phyloP scores from a whole-genome alignment of 305 asterid genomes.

The Fraxinus xanthoxyloides region DNA sequence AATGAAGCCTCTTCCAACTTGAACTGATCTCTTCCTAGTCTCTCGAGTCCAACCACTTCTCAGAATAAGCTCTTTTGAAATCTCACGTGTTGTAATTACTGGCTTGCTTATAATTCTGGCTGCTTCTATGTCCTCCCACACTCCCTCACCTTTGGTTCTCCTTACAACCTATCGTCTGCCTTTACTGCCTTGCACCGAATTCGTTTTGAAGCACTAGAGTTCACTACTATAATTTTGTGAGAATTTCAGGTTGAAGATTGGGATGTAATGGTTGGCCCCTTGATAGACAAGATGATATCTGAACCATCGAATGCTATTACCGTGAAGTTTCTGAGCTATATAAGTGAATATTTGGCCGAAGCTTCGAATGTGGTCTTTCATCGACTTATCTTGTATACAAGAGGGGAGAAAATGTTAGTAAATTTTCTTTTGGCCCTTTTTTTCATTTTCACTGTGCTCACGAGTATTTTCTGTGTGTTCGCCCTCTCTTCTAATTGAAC shows the following conservation, averaged over 20 bases:
- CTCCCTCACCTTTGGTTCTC: neutral
- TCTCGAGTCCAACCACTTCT: neutral
- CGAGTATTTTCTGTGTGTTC: neutral
- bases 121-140: neutral
- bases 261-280: conserved; percentile 54
- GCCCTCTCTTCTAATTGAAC: neutral
- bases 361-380: conserved; percentile 61
- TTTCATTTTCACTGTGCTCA: neutral
- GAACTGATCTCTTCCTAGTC: neutral
- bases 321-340: conserved; percentile 75
- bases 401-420: conserved; percentile 60
- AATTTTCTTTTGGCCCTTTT: neutral
- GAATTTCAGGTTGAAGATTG: conserved; percentile 75
- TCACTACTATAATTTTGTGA: conserved; percentile 6
- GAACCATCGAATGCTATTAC: conserved; percentile 87
- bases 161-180: neutral
- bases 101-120: neutral
- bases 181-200: neutral
- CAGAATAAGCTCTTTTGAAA: neutral
- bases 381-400: conserved; percentile 49
- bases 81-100: neutral
- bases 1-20: conserved; percentile 2
- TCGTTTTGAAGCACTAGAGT: conserved; percentile 1
- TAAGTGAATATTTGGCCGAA: conserved; percentile 76
- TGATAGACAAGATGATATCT: conserved; percentile 70